Evolutionary conservation across 177 flowering plant species (phyloP), one percentile per base, ranked within the genome.

Genomic region (Vitis hybrid): DNA sequence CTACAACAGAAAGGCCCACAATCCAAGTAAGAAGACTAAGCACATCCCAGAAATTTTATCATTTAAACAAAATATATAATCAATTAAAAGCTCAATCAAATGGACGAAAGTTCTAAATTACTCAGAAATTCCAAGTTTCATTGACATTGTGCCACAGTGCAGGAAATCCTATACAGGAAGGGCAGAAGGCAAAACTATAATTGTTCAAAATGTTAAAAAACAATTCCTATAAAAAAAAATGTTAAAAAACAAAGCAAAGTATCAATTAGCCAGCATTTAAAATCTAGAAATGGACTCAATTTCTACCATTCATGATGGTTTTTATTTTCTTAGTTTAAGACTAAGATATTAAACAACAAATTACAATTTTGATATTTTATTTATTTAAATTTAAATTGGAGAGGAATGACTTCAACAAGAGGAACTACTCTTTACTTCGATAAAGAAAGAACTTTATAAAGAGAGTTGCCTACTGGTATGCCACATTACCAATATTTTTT

Each of bases 1-100:
- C 99, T 95, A 90, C 78, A 77, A 59, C 56, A 73, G 6, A 52
- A 67, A 56, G 19, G 12, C 35, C 18, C 3, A 59, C 52, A 67
- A 56, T 30, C 51, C 52, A 49, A 13, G 8, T 63, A 30, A 32
- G 48, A 76, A 64, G 5, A 4, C 52, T 48, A 12, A 60, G 21
- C 52, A 40, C 4, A 52, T 2, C 10, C 56, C 15, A 27, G 52
- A 18, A 14, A 63, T 19, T 12, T 60, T 35, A 48, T 10, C 15
- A 18, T n/a, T 13, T 30, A 15, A 30, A 56, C 48, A 70, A 52
- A n/a, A 56, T 9, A 19, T 57, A 7, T 11, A 17, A 57, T 7
- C 60, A 57, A 17, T 11, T 57, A 57, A 57, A 57, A 57, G 46
- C 18, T 57, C 30, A 57, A 57, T 19, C 60, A 57, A 19, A 19